Base-by-base conservation (phyloP, 2,329 filamentous ascomycete genomes). In the Daldinia eschscholtzii region DNA sequence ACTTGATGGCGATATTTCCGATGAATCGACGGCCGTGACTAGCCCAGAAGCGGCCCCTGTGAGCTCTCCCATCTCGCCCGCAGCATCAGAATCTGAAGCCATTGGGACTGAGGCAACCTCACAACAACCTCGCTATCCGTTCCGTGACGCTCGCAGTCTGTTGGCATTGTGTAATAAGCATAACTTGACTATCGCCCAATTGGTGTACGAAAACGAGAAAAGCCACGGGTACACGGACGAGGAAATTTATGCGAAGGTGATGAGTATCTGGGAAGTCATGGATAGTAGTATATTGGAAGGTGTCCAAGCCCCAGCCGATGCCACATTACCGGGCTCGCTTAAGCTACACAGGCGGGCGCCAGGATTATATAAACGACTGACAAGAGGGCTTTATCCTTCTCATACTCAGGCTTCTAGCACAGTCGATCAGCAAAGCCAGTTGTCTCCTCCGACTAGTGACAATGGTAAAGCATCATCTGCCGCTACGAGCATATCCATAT, bases 141-240 rank as follows among this genome's bases (percentile, higher is more conserved):
- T 86, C 74, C 82, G 81, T 41, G 81, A 86, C 52, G 83, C 82
- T 6, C 75, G 75, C 55, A 86, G 83, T 68, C 73, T 86, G 28
- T 73, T 86, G 48, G 78, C 81, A 3, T 74, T 86, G 1, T 86
- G 84, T 63, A 80, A 82, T 56, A 83, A 84, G 68, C 82, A 86
- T 74, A 86, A 85, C 61, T 76, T 86, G 6, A 86, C 84, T 3
- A 86, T 86, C 30, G 84, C 84, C 0, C 84, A 86, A 70, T 70
- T 86, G 33, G 84, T 86, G 3, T 86, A 85, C 64, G 83, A 86
- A 73, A 86, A 86, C 59, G 84, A 86, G 67, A 85, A 83, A 77
- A 84, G 84, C 70, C 80, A 83, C 4, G 84, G 84, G 7, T 84
- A 85, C 62, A 82, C 81, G 0, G 83, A 86, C 52, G 83, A 84